phyloP scores from a whole-genome alignment of 306 rosid genomes.

The Comarum palustre region DNA sequence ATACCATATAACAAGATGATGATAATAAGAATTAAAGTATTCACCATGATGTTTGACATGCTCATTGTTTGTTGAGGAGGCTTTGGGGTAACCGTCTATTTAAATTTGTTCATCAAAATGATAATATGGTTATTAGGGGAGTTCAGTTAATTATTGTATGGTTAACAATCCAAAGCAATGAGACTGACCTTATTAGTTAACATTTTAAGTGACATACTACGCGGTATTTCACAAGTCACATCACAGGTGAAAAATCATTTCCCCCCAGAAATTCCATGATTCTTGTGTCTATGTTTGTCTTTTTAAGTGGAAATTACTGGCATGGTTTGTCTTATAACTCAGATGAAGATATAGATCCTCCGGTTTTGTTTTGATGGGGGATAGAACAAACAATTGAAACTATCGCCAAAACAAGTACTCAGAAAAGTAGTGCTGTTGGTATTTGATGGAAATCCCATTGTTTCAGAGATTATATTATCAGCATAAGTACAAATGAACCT shows the following conservation, averaged over 20 bases:
- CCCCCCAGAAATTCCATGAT: not conserved
- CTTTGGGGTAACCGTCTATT: constrained; percentile 32
- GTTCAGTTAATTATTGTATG: not conserved
- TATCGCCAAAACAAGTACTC: not conserved
- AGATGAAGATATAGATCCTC: not conserved
- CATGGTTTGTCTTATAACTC: not conserved
- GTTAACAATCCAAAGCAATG: constrained; percentile 21
- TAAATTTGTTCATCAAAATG: constrained; percentile 18
- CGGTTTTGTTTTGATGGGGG: not conserved
- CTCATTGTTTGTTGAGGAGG: constrained; percentile 23
- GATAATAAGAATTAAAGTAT: not conserved
- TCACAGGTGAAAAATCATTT: constrained; percentile 7
- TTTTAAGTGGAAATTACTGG: constrained; percentile 1
- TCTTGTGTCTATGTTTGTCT: constrained; percentile 10
- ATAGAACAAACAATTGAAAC: not conserved
- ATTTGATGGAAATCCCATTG: constrained; percentile 1
- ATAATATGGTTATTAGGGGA: not conserved
- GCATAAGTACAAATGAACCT: not conserved
- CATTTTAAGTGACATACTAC: constrained; percentile 8
- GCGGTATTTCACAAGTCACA: constrained; percentile 5
- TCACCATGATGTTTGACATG: not conserved
- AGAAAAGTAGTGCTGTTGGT: not conserved
- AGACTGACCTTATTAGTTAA: constrained; percentile 3
- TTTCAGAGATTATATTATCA: not conserved
- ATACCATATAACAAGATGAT: too few species aligned